Evolutionary conservation across 2,329 filamentous ascomycete species (phyloP), one percentile per base, ranked within the genome.

Genomic region (Lachnellula willkommii): DNA sequence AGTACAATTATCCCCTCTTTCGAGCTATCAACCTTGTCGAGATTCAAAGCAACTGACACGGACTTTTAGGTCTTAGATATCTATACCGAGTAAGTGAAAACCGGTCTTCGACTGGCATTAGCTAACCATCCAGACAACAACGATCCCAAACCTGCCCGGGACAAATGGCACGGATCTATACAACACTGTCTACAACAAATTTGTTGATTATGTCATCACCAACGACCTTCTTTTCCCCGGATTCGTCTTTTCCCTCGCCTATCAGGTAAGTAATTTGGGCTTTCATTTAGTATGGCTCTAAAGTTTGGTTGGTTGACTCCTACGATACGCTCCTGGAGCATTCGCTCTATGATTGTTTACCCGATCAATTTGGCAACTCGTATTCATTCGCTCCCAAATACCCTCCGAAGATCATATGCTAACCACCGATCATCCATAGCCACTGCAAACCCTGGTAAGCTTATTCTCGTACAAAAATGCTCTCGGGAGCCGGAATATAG

Each of bases 131-230:
- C 9, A 57, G 55, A 52, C 47, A 4, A 24, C 47, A 11, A 57
- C 51, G n/a, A 46, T 57, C 20, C 51, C 55, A n/a, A 57, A 57
- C 39, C 39, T 57, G 3, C 51, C 55, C 11, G 48, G 47, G 14
- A 45, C 40, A 11, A 51, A 50, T 32, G 55, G 55, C 12, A 54
- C 47, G 2, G 55, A 50, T 15, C 43, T 57, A 2, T 57, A 57
- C 42, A 43, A 50, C 47, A 26, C 39, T 9, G 24, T 39, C 32
- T 57, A 54, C 52, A 50, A 46, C 17, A 42, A 45, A 3, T 57
- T 22, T n/a, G 46, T 17, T 28, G 50, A 46, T 5, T 55, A 55
- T 20, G 14, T 55, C 2, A 24, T 52, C 17, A 43, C 43, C n/a
- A 43, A 56, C 22, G 36, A 32, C 15, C 28, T 35, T 7, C 48